phyloP scores from a whole-genome alignment of 164 flowering plant species.

The Chimonanthus salicifolius region DNA sequence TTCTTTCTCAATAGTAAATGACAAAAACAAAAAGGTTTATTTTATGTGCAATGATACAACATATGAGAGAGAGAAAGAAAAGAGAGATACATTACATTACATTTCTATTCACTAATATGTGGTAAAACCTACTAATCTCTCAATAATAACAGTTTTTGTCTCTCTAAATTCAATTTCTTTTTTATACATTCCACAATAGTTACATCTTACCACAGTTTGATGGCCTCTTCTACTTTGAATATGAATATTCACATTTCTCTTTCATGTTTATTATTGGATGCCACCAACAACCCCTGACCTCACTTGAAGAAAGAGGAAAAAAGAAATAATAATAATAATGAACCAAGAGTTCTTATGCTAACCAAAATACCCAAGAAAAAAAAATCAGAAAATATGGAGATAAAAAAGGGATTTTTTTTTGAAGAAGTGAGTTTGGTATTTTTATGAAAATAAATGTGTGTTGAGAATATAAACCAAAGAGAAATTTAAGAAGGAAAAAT shows the following conservation, averaged over 20 bases:
- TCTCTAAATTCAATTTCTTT: slow-evolving; percentile 9
- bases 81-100: not conserved
- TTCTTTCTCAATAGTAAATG: not conserved
- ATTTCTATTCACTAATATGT: not conserved
- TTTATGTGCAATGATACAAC: slow-evolving; percentile 4
- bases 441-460: not conserved
- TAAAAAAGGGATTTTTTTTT: not conserved
- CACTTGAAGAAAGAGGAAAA: slow-evolving; percentile 6
- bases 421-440: not conserved
- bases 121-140: not conserved
- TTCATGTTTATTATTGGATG: slow-evolving; percentile 19
- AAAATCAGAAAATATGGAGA: too few species aligned
- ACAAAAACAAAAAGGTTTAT: not conserved
- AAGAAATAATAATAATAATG: not conserved
- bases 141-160: slow-evolving; percentile 5
- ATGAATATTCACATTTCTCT: slow-evolving; percentile 25
- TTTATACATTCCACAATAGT: slow-evolving; percentile 23
- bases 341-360: not conserved
- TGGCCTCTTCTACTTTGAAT: slow-evolving; percentile 3
- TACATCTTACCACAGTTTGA: slow-evolving; percentile 21
- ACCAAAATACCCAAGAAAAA: slow-evolving; percentile 1
- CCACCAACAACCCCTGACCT: slow-evolving; percentile 9
- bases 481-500: not conserved
- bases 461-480: not conserved
- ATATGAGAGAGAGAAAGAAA: not conserved